Base-by-base conservation (phyloP, 2,329 filamentous ascomycete genomes). In the Phymatotrichopsis omnivora region DNA sequence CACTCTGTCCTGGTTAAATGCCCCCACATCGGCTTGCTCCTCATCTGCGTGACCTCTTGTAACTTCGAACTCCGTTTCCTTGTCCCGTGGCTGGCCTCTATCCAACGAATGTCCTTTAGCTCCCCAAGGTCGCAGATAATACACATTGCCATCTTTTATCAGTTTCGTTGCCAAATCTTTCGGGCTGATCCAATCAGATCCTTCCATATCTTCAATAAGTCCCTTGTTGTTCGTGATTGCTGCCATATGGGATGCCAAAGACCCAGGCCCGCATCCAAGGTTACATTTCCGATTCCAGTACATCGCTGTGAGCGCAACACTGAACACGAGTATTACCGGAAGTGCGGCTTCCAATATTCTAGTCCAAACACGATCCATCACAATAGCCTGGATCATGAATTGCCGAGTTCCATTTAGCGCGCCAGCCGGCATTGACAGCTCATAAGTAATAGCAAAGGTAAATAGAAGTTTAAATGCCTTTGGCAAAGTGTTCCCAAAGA, bases 261-360 rank as follows among this genome's bases (percentile, higher is more conserved):
- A 49, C 10, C 42, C 43, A 5, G 42, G 41, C 3, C 41, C 35
- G 10, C 32, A 14, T 3, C 25, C 19, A 19, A 49, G 42, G 20
- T 45, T 28, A 23, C 42, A 42, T 11, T 7, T 20, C 7, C 46
- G 32, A 4, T 16, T 30, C 32, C 41, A 30, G 1, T 23, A 32
- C 12, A 25, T 30, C 7, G 29, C 28, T 12, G 31, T 30, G 5
- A 35, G 14, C 14, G 24, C 34, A 2, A 45, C 10, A 7, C 30
- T 36, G 7, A 49, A 17, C 7, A 49, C 2, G 3, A 40, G 7
- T 3, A 45, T 14, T 1, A 33, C 11, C 2, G 24, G 17, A 7
- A 40, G 20, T 22, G 28, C 33, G 6, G 17, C 46, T 28, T 49
- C 40, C 12, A 49, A 16, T 12, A 49, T 23, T 7, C 42, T 32